Base-by-base conservation (phyloP, 2,329 filamentous ascomycete species). In the Penicillium palitans region DNA sequence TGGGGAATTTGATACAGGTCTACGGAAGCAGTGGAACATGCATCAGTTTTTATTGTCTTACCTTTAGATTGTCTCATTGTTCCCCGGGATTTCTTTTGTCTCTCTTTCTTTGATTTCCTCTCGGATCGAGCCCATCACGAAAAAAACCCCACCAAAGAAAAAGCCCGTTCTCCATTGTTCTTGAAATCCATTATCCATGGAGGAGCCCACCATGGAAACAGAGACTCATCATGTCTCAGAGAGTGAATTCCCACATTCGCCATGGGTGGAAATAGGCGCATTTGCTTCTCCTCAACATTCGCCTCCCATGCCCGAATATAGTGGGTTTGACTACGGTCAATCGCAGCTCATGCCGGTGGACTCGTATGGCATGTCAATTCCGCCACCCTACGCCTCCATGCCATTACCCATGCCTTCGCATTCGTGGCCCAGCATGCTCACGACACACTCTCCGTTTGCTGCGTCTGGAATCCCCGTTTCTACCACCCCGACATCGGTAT, bases 341-440 rank as follows among this genome's bases (percentile, higher is more conserved):
- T 81, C 85, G 52, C 84, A 86, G 44, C 84, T 86, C 19, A 79
- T 88, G 64, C 80, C 86, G 33, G 79, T 86, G 64, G 85, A 87
- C 33, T 76, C 78, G 58, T 85, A 80, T 67, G 76, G 73, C 63
- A 79, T 81, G 65, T 82, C 86, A 66, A 81, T 84, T 65, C 83
- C 83, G 66, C 81, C 84, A 61, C 79, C 84, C 60, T 81, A 83
- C 66, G 76, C 78, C 41, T 77, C 80, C 33, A 85, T 90, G 24
- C 88, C 90, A 70, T 79, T 93, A 63, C 87, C 90, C 67, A 89
- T 90, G 79, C 87, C 88, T 24, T 82, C 82, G 47, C 83, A 88
- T 52, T 67, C 72, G 62, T 96, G 91, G 91, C 91, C 91, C 8
- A 93, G 90, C 73, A 89, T 92, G 83, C 79, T 93, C 72, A 90